Evolutionary conservation across 441 rosid genomes (phyloP).

Genomic region (Daphne laureola): DNA sequence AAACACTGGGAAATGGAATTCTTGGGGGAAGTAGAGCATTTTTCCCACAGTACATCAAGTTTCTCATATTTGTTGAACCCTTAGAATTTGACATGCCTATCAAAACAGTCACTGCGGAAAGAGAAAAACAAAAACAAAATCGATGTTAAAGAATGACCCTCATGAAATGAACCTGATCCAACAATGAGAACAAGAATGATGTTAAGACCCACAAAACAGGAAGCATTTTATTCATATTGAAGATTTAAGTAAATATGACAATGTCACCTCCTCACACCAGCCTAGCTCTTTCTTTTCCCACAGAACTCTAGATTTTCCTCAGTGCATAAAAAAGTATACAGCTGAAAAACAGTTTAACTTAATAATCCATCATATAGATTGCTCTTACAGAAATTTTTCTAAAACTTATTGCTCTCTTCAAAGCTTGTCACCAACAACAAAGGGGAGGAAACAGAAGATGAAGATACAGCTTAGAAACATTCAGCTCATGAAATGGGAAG

Average conservation of each 20-base stretch:
- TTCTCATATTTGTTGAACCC: constrained; percentile 66
- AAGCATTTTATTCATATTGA: too few species aligned
- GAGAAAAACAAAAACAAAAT: background rate
- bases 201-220: background rate
- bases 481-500: background rate
- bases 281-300: too few species aligned
- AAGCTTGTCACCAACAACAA: constrained; percentile 21
- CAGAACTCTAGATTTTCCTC: too few species aligned
- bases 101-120: constrained; percentile 24
- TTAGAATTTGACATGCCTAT: constrained; percentile 71
- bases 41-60: constrained; percentile 63
- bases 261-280: too few species aligned
- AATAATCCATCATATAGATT: too few species aligned
- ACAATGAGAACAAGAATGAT: constrained; percentile 1
- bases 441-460: constrained; percentile 3
- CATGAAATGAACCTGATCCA: background rate
- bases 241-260: too few species aligned
- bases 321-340: too few species aligned
- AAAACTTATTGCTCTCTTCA: constrained; percentile 1
- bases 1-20: constrained; percentile 74
- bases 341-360: too few species aligned
- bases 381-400: background rate
- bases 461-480: constrained; percentile 1
- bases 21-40: constrained; percentile 90
- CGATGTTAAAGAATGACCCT: background rate